A percentile compares a stretch with the other conserved stretches of the same genome.
These are phyloP conservation scores for Stagonosporopsis cucurbitacearum DNA, from an alignment of 2,329 filamentous ascomycete species.

Conservation along the genomic window DNA sequence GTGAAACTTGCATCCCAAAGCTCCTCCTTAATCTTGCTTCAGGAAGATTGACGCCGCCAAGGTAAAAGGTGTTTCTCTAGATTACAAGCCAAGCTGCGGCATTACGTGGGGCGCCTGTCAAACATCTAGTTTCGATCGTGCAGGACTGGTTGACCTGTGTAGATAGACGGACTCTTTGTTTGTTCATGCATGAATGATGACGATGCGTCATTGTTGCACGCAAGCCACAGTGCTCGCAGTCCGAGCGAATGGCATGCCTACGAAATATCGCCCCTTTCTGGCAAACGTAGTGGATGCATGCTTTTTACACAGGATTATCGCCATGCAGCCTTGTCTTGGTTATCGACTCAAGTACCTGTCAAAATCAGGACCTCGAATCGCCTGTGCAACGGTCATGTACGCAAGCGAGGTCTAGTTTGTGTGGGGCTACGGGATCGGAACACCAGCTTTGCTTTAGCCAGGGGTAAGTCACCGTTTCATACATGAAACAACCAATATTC, in stretches of 20 bases:
- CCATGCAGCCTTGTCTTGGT: conserved; percentile 1
- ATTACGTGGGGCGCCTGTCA: conserved; percentile 25
- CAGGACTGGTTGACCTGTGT: conserved; percentile 2
- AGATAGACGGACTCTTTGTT: neutral
- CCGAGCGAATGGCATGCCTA: neutral
- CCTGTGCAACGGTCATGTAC: conserved; percentile 21
- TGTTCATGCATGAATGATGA: conserved; percentile 11
- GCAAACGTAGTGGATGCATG: neutral
- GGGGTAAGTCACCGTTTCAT: conserved; percentile 24
- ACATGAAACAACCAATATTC: conserved; percentile 30
- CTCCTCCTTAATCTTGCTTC: conserved; percentile 22
- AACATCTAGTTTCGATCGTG: conserved; percentile 11
- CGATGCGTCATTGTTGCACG: neutral
- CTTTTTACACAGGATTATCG: neutral
- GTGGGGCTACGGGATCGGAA: conserved; percentile 13
- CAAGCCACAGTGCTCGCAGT: neutral
- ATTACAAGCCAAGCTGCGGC: conserved; percentile 9
- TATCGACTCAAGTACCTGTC: neutral
- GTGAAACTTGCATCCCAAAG: conserved; percentile 31
- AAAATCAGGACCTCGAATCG: conserved; percentile 8
- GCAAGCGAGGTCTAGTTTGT: conserved; percentile 10
- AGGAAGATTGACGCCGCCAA: conserved; percentile 29
- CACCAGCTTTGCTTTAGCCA: conserved; percentile 15
- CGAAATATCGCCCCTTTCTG: neutral
- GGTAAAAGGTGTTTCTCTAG: conserved; percentile 31